Conservation (phyloP, 768 basidiomycete genomes). For the Flagelloscypha sp. region DNA sequence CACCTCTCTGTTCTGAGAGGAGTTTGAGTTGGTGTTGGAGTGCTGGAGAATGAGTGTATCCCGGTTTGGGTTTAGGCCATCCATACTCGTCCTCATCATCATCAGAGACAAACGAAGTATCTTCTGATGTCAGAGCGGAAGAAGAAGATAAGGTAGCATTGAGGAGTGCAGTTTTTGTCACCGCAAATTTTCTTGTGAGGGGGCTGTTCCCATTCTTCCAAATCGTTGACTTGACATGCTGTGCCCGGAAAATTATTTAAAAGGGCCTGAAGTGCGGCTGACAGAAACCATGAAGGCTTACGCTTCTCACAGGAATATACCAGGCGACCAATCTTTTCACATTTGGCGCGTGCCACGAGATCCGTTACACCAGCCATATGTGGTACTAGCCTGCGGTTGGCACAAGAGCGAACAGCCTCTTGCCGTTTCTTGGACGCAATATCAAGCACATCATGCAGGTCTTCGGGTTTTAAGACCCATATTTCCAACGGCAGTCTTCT, state of each 20-base stretch:
- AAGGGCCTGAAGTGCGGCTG: neutral
- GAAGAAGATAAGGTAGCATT: constrained; percentile 6
- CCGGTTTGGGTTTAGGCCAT: constrained; percentile 5
- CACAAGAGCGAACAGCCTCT: constrained; percentile 8
- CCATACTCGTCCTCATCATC: constrained; percentile 3
- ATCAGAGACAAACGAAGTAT: too few species aligned
- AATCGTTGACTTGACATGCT: constrained; percentile 10
- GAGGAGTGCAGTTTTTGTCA: constrained; percentile 8
- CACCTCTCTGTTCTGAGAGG: constrained; percentile 9
- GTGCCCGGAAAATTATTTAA: constrained; percentile 3
- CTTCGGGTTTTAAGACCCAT: too few species aligned
- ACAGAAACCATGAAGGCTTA: constrained; percentile 11
- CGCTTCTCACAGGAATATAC: too few species aligned
- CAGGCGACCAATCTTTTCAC: too few species aligned
- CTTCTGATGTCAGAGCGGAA: neutral
- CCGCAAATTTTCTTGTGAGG: constrained; percentile 15
- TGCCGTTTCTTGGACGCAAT: too few species aligned
- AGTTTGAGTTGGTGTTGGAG: constrained; percentile 13
- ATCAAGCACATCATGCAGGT: too few species aligned
- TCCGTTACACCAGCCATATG: constrained; percentile 9
- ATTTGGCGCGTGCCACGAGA: too few species aligned
- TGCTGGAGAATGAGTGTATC: constrained; percentile 13
- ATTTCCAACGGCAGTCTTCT: too few species aligned
- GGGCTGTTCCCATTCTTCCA: constrained; percentile 11
- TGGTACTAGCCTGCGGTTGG: constrained; percentile 8